Percentiles rank a stretch among this genome's conserved stretches.
These are phyloP conservation scores for Hepatocystis sp. DNA, from an alignment of 169 alveolate genomes.

Conservation along the genomic window DNA sequence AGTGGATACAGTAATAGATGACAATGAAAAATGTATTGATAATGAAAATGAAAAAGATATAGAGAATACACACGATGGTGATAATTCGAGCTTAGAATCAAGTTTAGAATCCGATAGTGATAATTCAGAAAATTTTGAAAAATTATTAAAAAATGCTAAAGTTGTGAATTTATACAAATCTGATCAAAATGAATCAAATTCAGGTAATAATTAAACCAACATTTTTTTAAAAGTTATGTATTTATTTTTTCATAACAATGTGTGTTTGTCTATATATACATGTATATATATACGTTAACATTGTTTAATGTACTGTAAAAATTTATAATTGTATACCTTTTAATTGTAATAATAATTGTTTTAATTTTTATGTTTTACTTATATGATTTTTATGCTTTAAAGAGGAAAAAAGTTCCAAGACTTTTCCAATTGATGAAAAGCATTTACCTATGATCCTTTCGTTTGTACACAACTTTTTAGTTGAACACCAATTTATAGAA, in stretches of 20 bases:
- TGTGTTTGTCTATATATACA: conserved; percentile 4
- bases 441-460: conserved; percentile 57
- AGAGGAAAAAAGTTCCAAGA: conserved; percentile 44
- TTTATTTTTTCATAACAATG: conserved; percentile 1
- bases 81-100: conserved; percentile 54
- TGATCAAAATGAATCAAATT: conserved; percentile 48
- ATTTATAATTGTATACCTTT: background rate
- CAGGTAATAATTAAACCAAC: conserved; percentile 41
- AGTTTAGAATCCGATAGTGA: conserved; percentile 75
- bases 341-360: too few species aligned
- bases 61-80: conserved; percentile 12
- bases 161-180: conserved; percentile 57
- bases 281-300: background rate
- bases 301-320: conserved; percentile 1
- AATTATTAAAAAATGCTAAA: conserved; percentile 69
- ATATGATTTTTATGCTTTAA: conserved; percentile 22
- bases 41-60: conserved; percentile 12
- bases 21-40: conserved; percentile 28
- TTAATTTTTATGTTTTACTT: conserved; percentile 20
- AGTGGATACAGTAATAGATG: conserved; percentile 36
- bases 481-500: conserved; percentile 63
- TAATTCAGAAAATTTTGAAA: conserved; percentile 73
- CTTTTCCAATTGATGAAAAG: conserved; percentile 32
- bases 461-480: conserved; percentile 54
- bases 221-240: conserved; percentile 6